phyloP scores from a whole-genome alignment of 768 basidiomycete genomes.

The Leccinum subtestaceum region DNA sequence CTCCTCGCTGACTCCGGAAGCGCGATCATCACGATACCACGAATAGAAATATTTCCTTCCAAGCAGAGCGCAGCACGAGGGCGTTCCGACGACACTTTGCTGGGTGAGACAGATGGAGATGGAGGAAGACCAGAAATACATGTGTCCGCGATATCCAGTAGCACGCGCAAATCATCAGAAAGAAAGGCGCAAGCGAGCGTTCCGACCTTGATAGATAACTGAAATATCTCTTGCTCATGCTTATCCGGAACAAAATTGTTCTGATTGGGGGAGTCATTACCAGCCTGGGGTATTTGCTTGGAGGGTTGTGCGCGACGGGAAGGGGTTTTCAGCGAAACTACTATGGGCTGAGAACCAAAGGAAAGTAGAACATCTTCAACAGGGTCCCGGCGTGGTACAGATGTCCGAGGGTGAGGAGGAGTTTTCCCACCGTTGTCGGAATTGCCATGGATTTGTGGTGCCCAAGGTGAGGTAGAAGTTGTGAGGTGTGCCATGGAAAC shows the following conservation, averaged over 20 bases:
- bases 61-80: conserved; percentile 30
- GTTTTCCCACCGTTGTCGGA: neutral
- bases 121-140: conserved; percentile 27
- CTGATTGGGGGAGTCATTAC: conserved; percentile 6
- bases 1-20: conserved; percentile 32
- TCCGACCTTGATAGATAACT: conserved; percentile 45
- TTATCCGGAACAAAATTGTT: conserved; percentile 5
- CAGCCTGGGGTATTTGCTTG: conserved; percentile 1
- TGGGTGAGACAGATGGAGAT: conserved; percentile 11
- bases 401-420: conserved; percentile 8
- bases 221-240: conserved; percentile 31
- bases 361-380: conserved; percentile 53
- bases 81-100: conserved; percentile 13
- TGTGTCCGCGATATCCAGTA: conserved; percentile 42
- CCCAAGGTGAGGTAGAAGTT: neutral
- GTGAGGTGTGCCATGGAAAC: conserved; percentile 37
- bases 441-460: neutral
- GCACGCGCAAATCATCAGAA: conserved; percentile 53
- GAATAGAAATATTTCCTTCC: conserved; percentile 35
- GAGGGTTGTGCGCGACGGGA: conserved; percentile 21
- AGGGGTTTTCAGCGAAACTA: conserved; percentile 53
- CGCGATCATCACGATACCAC: conserved; percentile 49
- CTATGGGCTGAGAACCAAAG: conserved; percentile 60
- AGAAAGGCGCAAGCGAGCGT: conserved; percentile 53
- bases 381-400: conserved; percentile 7